These are phyloP conservation scores for Solidago caesia DNA, from an alignment of 129 eudicot species.

Conservation along the genomic window DNA sequence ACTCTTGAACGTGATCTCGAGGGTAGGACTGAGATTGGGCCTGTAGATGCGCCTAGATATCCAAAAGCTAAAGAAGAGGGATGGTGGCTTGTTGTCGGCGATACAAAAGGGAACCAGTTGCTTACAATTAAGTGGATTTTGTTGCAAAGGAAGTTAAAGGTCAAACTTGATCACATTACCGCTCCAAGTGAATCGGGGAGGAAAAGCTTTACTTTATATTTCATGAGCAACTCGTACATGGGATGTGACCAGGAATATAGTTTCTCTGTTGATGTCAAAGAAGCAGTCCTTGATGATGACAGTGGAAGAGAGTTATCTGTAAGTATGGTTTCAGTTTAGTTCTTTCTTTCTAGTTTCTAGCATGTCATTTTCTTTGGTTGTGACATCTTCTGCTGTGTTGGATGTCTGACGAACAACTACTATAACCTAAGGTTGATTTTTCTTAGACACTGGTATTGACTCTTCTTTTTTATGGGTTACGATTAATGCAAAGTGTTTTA, in stretches of 20 bases:
- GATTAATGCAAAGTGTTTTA: too few species aligned
- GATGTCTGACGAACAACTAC: too few species aligned
- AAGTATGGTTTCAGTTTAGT: too few species aligned
- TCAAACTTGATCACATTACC: constrained; percentile 57
- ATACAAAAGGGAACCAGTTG: constrained; percentile 62
- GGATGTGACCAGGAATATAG: constrained; percentile 91
- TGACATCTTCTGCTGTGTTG: too few species aligned
- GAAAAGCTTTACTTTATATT: constrained; percentile 55
- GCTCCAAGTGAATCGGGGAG: constrained; percentile 71
- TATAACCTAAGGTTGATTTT: too few species aligned
- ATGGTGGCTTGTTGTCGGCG: constrained; percentile 97
- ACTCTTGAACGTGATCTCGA: constrained; percentile 71
- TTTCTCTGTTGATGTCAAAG: constrained; percentile 64
- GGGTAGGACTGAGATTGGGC: constrained; percentile 73
- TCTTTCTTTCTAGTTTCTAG: too few species aligned
- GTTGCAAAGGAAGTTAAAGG: constrained; percentile 62
- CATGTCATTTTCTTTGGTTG: too few species aligned
- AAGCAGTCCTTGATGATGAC: constrained; percentile 40
- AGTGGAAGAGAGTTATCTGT: constrained; percentile 29
- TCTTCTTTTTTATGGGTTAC: too few species aligned
- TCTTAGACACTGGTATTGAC: too few species aligned
- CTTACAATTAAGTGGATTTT: constrained; percentile 72
- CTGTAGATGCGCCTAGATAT: constrained; percentile 73
- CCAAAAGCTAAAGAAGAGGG: constrained; percentile 83
- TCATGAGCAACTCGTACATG: constrained; percentile 82